Conservation (phyloP, 2,329 filamentous ascomycete genomes). For the Hypoxylon sp. region DNA sequence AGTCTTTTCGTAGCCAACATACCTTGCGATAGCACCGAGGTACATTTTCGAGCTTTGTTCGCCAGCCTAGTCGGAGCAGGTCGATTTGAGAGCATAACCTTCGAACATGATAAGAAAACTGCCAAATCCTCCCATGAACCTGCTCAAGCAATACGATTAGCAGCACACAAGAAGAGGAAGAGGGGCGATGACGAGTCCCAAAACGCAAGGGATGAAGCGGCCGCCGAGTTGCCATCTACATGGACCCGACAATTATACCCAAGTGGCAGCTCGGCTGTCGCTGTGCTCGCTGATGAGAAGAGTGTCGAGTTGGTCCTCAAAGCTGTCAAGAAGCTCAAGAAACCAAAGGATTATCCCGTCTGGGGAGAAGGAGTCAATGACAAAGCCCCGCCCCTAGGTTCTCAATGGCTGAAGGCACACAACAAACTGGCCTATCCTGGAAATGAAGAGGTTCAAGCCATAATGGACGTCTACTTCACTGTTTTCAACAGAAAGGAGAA, state of each 20-base stretch:
- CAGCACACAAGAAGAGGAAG: conserved; percentile 67
- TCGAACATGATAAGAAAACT: conserved; percentile 73
- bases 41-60: conserved; percentile 83
- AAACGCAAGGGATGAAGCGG: conserved; percentile 69
- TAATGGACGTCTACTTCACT: conserved; percentile 88
- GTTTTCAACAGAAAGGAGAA: conserved; percentile 81
- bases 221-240: conserved; percentile 74
- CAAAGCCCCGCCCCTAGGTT: conserved; percentile 71
- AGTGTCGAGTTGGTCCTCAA: conserved; percentile 84
- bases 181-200: conserved; percentile 55
- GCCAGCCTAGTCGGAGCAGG: conserved; percentile 80
- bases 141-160: conserved; percentile 59
- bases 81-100: conserved; percentile 82
- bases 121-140: conserved; percentile 61
- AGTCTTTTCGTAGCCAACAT: conserved; percentile 93
- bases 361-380: conserved; percentile 78
- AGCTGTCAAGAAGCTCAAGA: conserved; percentile 74
- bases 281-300: conserved; percentile 85
- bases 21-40: conserved; percentile 84
- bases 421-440: conserved; percentile 80
- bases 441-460: conserved; percentile 74
- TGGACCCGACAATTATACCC: conserved; percentile 80
- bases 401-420: conserved; percentile 73
- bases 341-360: conserved; percentile 71
- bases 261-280: conserved; percentile 84